Evolutionary conservation across 208 protist species (phyloP).

Genomic region (Trypanosoma scelopori): DNA sequence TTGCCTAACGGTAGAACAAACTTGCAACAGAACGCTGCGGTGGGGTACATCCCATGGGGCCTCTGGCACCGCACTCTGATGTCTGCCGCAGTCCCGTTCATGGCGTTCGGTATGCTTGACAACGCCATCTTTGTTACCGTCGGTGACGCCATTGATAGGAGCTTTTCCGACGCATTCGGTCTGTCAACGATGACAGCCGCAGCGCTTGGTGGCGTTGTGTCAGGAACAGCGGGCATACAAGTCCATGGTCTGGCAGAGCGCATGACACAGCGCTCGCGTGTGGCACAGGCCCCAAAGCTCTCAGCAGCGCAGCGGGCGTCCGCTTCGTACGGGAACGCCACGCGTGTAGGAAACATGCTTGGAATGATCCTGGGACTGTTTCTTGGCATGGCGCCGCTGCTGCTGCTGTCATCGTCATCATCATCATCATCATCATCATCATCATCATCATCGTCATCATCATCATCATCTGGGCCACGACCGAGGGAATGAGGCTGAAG

Average conservation of each 20-base stretch:
- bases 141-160: slow-evolving; percentile 78
- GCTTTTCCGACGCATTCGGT: slow-evolving; percentile 53
- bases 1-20: background rate
- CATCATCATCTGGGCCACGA: too few species aligned
- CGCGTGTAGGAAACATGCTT: slow-evolving; percentile 58
- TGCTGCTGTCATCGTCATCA: slow-evolving; percentile 59
- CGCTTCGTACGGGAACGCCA: slow-evolving; percentile 34
- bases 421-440: slow-evolving; percentile 22
- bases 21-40: slow-evolving; percentile 1
- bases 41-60: slow-evolving; percentile 47
- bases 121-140: slow-evolving; percentile 79
- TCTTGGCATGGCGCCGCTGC: slow-evolving; percentile 74
- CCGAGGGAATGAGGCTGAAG: slow-evolving; percentile 27
- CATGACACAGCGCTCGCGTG: slow-evolving; percentile 32
- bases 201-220: slow-evolving; percentile 76
- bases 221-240: slow-evolving; percentile 83
- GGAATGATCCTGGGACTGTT: slow-evolving; percentile 81
- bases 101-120: slow-evolving; percentile 86
- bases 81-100: slow-evolving; percentile 66
- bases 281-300: slow-evolving; percentile 47
- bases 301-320: slow-evolving; percentile 52
- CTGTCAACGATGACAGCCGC: slow-evolving; percentile 79
- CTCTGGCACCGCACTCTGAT: slow-evolving; percentile 45
- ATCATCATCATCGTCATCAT: slow-evolving; percentile 36
- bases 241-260: slow-evolving; percentile 86